Conservation (phyloP, 225 moss, liverwort and hornwort species). For the Lunularia cruciata region DNA sequence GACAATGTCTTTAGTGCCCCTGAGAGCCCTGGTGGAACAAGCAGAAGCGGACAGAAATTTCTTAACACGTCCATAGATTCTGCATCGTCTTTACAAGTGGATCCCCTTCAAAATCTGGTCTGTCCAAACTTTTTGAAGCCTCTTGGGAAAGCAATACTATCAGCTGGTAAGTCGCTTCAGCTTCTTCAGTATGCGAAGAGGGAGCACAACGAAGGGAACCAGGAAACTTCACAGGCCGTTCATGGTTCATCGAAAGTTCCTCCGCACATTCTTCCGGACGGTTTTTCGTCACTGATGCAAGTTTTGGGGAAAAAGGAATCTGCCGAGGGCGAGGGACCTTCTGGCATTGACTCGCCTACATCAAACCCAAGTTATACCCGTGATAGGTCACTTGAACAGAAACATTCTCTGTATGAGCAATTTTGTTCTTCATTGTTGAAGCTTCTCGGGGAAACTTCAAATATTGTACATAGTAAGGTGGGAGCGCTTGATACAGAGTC, state of each 20-base stretch:
- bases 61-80: constrained; percentile 21
- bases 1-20: constrained; percentile 7
- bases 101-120: constrained; percentile 47
- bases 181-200: constrained; percentile 80
- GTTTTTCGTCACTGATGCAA: constrained; percentile 55
- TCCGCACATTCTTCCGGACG: constrained; percentile 47
- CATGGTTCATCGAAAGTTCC: constrained; percentile 43
- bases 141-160: constrained; percentile 80
- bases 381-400: constrained; percentile 24
- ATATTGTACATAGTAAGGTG: background rate
- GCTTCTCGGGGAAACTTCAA: constrained; percentile 52
- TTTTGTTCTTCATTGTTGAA: constrained; percentile 70
- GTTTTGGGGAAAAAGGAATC: constrained; percentile 51
- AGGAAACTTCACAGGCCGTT: constrained; percentile 29
- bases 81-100: constrained; percentile 15
- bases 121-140: constrained; percentile 84
- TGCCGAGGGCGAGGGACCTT: constrained; percentile 44
- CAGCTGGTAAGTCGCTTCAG: constrained; percentile 98
- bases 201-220: constrained; percentile 50
- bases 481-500: background rate
- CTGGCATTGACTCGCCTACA: constrained; percentile 11
- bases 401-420: constrained; percentile 75
- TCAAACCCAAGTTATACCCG: constrained; percentile 16
- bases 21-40: constrained; percentile 15
- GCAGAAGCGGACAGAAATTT: constrained; percentile 23